phyloP scores from a whole-genome alignment of 169 alveolate genomes.

The Eimeria praecox region DNA sequence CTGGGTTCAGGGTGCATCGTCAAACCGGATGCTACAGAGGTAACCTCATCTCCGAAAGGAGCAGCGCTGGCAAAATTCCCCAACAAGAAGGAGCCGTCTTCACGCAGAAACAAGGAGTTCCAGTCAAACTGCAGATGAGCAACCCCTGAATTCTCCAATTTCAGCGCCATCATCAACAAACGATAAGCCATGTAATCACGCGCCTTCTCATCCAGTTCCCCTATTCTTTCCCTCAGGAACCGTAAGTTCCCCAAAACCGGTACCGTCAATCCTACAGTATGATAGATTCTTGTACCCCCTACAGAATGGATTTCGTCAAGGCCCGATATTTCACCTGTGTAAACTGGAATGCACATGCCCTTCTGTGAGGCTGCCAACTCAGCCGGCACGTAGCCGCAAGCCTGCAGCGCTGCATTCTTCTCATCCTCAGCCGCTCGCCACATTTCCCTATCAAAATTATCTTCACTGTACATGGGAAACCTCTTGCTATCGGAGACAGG shows the following conservation, averaged over 20 bases:
- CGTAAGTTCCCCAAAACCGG: neutral
- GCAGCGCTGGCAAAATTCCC: neutral
- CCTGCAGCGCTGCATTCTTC: neutral
- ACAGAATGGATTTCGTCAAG: neutral
- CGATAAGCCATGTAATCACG: neutral
- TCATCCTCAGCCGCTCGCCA: neutral
- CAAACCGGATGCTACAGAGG: neutral
- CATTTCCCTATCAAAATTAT: neutral
- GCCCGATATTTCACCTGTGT: neutral
- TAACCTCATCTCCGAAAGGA: neutral
- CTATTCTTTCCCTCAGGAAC: no score
- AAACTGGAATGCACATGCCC: neutral
- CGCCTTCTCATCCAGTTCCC: neutral
- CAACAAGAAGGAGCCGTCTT: slow-evolving; percentile 39
- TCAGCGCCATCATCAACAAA: neutral
- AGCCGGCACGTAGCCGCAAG: neutral
- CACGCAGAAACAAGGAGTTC: neutral
- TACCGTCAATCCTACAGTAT: neutral
- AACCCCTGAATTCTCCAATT: neutral
- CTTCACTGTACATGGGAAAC: neutral
- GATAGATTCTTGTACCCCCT: neutral
- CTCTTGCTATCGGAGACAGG: neutral
- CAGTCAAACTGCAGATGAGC: neutral
- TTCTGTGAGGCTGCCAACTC: neutral
- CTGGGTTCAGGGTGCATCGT: neutral